Evolutionary conservation across 73 alveolate species (phyloP).

Genomic region (Durusdinium trenchii): DNA sequence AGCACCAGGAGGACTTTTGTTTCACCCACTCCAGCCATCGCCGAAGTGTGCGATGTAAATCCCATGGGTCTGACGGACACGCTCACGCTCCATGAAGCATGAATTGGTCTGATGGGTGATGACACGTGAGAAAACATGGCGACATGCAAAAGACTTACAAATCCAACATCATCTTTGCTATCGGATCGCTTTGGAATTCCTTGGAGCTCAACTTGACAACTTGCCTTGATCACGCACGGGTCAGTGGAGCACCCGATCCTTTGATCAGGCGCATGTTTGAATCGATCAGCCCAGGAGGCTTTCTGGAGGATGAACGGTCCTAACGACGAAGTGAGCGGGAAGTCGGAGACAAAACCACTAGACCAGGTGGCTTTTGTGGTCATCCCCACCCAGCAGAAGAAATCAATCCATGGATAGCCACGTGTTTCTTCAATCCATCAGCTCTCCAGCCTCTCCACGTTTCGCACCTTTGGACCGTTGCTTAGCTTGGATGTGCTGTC

Average conservation of each 20-base stretch:
- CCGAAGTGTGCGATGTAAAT: too few species aligned
- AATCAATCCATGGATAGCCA: neutral
- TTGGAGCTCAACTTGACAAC: neutral
- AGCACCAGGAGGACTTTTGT: too few species aligned
- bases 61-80: too few species aligned
- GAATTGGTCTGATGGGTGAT: too few species aligned
- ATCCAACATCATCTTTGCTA: too few species aligned
- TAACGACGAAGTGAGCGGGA: neutral
- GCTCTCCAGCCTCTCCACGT: neutral
- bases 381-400: neutral
- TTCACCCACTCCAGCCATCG: too few species aligned
- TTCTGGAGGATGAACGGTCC: conserved; percentile 3
- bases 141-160: too few species aligned
- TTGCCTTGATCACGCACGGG: neutral
- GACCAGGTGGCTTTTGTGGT: neutral
- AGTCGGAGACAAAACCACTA: neutral
- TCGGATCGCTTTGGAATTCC: too few species aligned
- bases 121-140: too few species aligned
- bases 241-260: neutral
- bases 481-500: too few species aligned
- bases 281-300: neutral
- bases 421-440: neutral
- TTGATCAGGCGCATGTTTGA: neutral
- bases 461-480: too few species aligned
- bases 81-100: too few species aligned